These are phyloP conservation scores for Parmelia sp. DNA, from an alignment of 495 filamentous ascomycete genomes.

Conservation along the genomic window DNA sequence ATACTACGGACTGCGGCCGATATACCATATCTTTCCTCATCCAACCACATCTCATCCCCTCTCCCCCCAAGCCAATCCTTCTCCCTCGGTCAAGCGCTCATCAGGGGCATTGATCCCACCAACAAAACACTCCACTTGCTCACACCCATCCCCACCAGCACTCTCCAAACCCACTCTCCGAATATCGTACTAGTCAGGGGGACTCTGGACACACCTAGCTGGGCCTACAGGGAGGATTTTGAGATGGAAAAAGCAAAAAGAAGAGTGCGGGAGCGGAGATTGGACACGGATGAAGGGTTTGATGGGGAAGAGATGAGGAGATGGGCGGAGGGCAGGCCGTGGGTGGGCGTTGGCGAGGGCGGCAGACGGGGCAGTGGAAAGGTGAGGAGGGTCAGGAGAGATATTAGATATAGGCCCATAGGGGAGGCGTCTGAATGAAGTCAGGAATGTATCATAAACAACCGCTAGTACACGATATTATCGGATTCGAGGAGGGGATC, in stretches of 20 bases:
- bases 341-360: conserved; percentile 25
- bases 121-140: conserved; percentile 40
- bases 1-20: conserved; percentile 33
- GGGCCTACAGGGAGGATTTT: conserved; percentile 36
- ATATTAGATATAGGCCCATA: conserved; percentile 19
- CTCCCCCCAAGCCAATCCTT: conserved; percentile 40
- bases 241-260: conserved; percentile 15
- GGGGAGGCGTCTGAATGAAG: too few species aligned
- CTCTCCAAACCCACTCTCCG: conserved; percentile 33
- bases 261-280: conserved; percentile 10
- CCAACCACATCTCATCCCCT: conserved; percentile 35
- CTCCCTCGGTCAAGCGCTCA: conserved; percentile 47
- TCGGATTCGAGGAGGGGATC: too few species aligned
- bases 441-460: too few species aligned
- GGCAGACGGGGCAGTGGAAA: conserved; percentile 25
- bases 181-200: conserved; percentile 49
- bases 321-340: conserved; percentile 26
- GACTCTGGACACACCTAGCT: conserved; percentile 46
- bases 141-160: conserved; percentile 40
- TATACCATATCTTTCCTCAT: conserved; percentile 41
- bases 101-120: conserved; percentile 41
- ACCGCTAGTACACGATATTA: too few species aligned
- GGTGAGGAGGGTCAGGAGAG: conserved; percentile 32
- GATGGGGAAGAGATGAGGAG: conserved; percentile 13
- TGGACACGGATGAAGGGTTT: conserved; percentile 19